Evolutionary conservation across 441 rosid species (phyloP).

Genomic region (Hura crepitans): DNA sequence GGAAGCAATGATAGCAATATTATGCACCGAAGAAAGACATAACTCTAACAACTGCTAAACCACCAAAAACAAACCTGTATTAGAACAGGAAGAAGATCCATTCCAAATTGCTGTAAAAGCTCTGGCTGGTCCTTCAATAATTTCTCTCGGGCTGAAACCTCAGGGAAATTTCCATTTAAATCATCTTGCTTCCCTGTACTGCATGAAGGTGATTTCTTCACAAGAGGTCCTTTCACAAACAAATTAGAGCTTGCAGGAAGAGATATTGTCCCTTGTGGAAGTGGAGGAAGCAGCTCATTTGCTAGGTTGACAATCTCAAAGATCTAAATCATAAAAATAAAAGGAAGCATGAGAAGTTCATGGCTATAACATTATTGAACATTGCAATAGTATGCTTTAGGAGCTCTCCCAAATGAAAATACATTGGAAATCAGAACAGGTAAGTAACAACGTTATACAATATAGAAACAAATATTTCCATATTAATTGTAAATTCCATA

Average conservation of each 20-base stretch:
- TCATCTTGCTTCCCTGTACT: constrained; percentile 71
- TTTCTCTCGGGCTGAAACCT: constrained; percentile 80
- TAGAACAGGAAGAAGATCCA: constrained; percentile 95
- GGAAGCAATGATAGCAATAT: constrained; percentile 21
- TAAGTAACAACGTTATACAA: not conserved
- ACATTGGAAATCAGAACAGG: too few relatives aligned
- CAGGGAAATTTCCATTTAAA: constrained; percentile 42
- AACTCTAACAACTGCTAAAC: not conserved
- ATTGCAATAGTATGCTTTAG: too few relatives aligned
- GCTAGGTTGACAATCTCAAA: constrained; percentile 99
- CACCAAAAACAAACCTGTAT: constrained; percentile 58
- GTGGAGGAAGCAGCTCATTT: constrained; percentile 96
- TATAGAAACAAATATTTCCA: not conserved
- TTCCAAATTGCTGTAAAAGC: constrained; percentile 91
- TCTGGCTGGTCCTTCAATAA: constrained; percentile 88
- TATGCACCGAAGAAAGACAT: constrained; percentile 14
- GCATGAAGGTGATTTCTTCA: constrained; percentile 63
- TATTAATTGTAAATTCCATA: constrained; percentile 5
- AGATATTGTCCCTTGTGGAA: constrained; percentile 88
- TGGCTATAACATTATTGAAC: not conserved
- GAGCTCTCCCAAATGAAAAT: not conserved
- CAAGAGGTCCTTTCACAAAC: constrained; percentile 66
- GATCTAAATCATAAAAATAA: constrained; percentile 39
- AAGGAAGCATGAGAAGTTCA: not conserved
- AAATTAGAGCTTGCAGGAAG: constrained; percentile 73